Evolutionary conservation across 768 basidiomycete genomes (phyloP).

Genomic region (Suillus weaverae): DNA sequence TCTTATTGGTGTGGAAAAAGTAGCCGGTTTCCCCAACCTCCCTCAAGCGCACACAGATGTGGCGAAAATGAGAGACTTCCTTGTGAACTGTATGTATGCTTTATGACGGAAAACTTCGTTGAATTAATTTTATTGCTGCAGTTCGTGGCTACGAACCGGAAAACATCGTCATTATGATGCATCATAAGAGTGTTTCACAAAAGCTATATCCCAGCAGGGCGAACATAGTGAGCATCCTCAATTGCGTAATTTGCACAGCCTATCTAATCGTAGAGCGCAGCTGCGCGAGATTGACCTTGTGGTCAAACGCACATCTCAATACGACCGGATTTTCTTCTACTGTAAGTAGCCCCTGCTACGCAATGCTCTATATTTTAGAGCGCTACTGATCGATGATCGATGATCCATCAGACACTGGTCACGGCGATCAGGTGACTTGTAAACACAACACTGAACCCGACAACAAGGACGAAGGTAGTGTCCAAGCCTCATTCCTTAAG

Average conservation of each 20-base stretch:
- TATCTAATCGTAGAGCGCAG: not conserved
- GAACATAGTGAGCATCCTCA: constrained; percentile 8
- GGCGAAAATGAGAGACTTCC: constrained; percentile 1
- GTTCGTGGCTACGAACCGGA: not conserved
- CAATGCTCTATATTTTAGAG: no score
- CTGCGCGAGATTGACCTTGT: constrained; percentile 7
- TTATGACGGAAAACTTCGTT: no score
- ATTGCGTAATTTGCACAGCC: not conserved
- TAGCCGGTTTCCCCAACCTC: not conserved
- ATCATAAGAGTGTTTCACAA: not conserved
- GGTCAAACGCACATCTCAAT: not conserved
- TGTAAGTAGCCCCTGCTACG: constrained; percentile 2
- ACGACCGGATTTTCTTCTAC: constrained; percentile 13
- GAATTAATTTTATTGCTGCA: not conserved
- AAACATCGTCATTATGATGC: constrained; percentile 13
- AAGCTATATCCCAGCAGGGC: not conserved
- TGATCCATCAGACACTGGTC: constrained; percentile 44
- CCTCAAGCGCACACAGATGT: constrained; percentile 9
- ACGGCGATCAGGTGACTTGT: constrained; percentile 46
- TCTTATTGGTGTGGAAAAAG: constrained; percentile 4
- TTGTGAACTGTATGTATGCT: not conserved
- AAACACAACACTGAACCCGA: constrained; percentile 47
- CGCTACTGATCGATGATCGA: not conserved
- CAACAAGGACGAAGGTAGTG: constrained; percentile 50
- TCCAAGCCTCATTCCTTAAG: not conserved